A percentile compares a stretch with the other conserved stretches of the same genome.
Conservation (phyloP, 179 eudicot species). For the Silene vulgaris region DNA sequence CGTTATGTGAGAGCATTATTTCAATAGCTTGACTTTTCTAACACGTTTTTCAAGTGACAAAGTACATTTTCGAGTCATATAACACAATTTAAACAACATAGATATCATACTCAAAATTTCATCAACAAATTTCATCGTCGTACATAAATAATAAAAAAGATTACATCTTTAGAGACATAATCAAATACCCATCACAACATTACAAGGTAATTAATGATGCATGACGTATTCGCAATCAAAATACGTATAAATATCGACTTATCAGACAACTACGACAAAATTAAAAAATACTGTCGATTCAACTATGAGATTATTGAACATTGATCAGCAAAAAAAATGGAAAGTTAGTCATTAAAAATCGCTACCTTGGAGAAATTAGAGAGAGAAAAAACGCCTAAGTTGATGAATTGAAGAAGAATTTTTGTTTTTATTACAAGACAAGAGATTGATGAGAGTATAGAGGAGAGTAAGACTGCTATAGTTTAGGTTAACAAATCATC, state of each 20-base stretch:
- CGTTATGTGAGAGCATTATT: too few species aligned
- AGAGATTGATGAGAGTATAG: neutral
- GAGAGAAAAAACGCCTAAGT: neutral
- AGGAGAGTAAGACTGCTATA: constrained; percentile 11
- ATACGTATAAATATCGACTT: too few species aligned
- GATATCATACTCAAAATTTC: too few species aligned
- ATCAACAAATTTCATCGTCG: neutral
- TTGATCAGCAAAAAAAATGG: neutral
- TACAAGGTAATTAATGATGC: neutral
- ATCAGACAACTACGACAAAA: too few species aligned
- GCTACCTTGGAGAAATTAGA: neutral
- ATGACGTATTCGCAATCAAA: too few species aligned
- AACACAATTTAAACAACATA: too few species aligned
- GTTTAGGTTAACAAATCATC: constrained; percentile 4
- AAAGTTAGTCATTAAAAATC: neutral
- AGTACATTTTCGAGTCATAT: too few species aligned
- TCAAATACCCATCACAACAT: constrained; percentile 6
- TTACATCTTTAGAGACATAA: neutral
- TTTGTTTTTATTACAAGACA: neutral
- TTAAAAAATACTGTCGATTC: too few species aligned
- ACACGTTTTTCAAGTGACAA: too few species aligned
- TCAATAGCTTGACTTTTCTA: too few species aligned
- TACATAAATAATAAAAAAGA: neutral
- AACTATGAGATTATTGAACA: too few species aligned
- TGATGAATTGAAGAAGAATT: neutral